Percentiles rank a stretch among this genome's conserved stretches.
These are phyloP conservation scores for Tilletiopsis washingtonensis DNA, from an alignment of 1,284 basidiomycete species.

Conservation along the genomic window DNA sequence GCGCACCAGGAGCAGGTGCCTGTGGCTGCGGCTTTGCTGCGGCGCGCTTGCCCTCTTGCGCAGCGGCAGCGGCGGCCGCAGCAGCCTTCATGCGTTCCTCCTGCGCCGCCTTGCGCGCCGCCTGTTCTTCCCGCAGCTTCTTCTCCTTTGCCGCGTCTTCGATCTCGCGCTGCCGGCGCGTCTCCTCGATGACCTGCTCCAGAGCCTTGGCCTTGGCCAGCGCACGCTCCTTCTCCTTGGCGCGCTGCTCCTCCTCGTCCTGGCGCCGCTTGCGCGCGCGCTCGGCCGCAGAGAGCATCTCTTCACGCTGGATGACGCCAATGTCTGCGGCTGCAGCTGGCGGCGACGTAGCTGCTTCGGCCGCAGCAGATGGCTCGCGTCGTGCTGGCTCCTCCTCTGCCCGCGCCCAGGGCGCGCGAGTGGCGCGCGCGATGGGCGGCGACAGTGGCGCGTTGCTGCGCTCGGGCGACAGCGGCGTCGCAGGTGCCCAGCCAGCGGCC, in stretches of 20 bases:
- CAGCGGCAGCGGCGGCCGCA: neutral
- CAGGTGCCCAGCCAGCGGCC: slow-evolving; percentile 3
- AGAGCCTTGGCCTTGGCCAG: slow-evolving; percentile 36
- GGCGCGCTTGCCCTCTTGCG: neutral
- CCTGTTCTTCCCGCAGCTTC: slow-evolving; percentile 15
- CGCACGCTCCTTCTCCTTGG: slow-evolving; percentile 37
- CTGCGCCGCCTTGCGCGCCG: neutral
- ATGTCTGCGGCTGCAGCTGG: neutral
- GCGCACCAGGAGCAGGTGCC: too few species aligned
- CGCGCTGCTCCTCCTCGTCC: slow-evolving; percentile 34
- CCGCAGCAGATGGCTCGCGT: neutral
- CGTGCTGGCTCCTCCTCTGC: too few species aligned
- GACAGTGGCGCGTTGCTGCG: too few species aligned
- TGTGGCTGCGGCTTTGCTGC: neutral
- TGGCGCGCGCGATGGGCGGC: too few species aligned
- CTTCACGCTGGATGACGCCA: slow-evolving; percentile 7
- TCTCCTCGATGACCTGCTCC: slow-evolving; percentile 29
- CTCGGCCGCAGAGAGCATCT: slow-evolving; percentile 39
- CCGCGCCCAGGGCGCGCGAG: too few species aligned
- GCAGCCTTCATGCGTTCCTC: neutral
- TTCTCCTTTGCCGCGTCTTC: slow-evolving; percentile 17
- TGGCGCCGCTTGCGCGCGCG: slow-evolving; percentile 39
- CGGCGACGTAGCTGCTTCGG: slow-evolving; percentile 3
- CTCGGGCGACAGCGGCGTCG: too few species aligned
- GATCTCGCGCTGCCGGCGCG: neutral